Conservation (phyloP, 768 basidiomycete species). For the Leccinum aurantiacum region DNA sequence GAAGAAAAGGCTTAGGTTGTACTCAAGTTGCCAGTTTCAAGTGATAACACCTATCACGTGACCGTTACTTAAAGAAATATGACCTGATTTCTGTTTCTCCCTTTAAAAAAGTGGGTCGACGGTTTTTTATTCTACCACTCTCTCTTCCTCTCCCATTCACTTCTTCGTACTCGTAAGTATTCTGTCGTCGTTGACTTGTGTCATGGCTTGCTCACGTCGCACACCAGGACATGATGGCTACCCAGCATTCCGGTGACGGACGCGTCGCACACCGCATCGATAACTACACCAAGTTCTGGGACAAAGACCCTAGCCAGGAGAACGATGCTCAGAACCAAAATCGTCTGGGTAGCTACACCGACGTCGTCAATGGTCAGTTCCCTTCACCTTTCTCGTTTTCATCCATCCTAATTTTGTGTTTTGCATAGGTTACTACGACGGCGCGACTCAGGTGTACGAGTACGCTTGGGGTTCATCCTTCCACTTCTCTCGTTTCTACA, state of each 20-base stretch:
- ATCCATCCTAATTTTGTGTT: neutral
- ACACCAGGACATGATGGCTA: constrained; percentile 13
- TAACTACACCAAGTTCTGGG: constrained; percentile 91
- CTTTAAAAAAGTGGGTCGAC: constrained; percentile 14
- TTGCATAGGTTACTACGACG: constrained; percentile 89
- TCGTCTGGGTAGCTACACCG: constrained; percentile 80
- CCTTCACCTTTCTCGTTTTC: neutral
- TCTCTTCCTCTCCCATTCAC: neutral
- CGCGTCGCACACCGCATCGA: constrained; percentile 68
- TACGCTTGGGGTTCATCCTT: constrained; percentile 91
- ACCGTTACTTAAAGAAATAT: constrained; percentile 7
- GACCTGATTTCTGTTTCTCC: constrained; percentile 22
- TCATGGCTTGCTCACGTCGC: neutral
- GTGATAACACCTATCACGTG: constrained; percentile 4
- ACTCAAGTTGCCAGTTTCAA: no score
- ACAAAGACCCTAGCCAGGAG: constrained; percentile 77
- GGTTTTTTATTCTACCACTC: neutral
- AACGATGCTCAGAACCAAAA: constrained; percentile 61
- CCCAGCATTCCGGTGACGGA: constrained; percentile 46
- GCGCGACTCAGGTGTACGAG: constrained; percentile 93
- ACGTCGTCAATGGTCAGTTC: constrained; percentile 85
- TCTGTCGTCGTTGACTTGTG: neutral
- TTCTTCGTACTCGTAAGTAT: neutral
- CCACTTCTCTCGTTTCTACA: constrained; percentile 97
- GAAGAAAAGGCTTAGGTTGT: no score